Conservation (phyloP, 805 yeast genomes). For the Cyberlindnera xishuangbannaensis region DNA sequence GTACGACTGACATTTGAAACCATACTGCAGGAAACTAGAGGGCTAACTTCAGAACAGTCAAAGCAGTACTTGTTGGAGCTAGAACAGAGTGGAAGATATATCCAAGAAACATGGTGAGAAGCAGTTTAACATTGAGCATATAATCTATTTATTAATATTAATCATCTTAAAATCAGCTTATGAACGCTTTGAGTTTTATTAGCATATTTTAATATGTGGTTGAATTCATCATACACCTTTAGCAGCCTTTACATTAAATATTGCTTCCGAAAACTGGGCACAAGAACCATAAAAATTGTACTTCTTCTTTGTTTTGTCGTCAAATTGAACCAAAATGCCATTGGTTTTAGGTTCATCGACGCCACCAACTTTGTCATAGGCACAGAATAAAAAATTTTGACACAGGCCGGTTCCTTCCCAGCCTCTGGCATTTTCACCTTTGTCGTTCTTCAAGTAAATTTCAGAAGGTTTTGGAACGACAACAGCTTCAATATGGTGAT, state of each 20-base stretch:
- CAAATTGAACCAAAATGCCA: conserved; percentile 21
- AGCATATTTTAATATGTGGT: no score
- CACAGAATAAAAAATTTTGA: conserved; percentile 50
- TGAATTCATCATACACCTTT: no score
- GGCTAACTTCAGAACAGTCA: conserved; percentile 39
- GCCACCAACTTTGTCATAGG: conserved; percentile 46
- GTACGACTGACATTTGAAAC: conserved; percentile 75
- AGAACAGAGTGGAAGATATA: conserved; percentile 61
- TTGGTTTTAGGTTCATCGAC: conserved; percentile 12
- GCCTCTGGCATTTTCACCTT: conserved; percentile 33
- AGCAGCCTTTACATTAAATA: conserved; percentile 10
- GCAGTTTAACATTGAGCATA: neutral
- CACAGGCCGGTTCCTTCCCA: conserved; percentile 49
- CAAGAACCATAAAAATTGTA: conserved; percentile 31
- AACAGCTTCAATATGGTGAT: conserved; percentile 37
- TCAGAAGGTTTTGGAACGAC: conserved; percentile 46
- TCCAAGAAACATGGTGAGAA: conserved; percentile 84
- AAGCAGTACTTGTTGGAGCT: conserved; percentile 45
- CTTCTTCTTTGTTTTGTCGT: conserved; percentile 12
- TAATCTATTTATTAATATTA: neutral
- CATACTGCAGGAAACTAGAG: conserved; percentile 44
- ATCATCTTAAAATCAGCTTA: no score
- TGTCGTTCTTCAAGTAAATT: conserved; percentile 30
- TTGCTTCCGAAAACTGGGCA: conserved; percentile 7
- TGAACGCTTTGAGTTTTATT: no score